Evolutionary conservation across 345 rosid genomes (phyloP), one percentile per base, ranked within the genome.

Genomic region (Pugionium dolabratum): DNA sequence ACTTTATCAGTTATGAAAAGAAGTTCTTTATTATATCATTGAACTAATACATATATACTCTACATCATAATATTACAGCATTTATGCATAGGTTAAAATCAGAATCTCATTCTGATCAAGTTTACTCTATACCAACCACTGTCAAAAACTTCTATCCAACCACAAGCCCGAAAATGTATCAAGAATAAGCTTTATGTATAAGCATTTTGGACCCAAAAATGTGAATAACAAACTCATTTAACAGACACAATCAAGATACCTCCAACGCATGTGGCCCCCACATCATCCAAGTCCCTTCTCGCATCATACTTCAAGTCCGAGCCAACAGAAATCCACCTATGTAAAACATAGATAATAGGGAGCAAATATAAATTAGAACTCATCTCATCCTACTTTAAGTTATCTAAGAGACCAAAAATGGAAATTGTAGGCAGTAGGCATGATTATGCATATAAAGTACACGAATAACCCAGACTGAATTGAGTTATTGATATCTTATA

Each of bases 261-360:
- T 80, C 84, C 89, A 64, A 88, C 47, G 78, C 76, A 79, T 57
- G 83, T 46, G 53, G 99, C 97, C 75, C 97, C 95, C 47, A 93
- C 89, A 62, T 93, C 99, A 79, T 90, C 99, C 83, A 93, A 81
- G 80, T 93, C 99, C 78, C 99, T 90, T 78, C 99, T 90, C 40
- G 99, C 85, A 70, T 93, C 99, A 47, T 76, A 90, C 75, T 93
- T 93, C 58, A 93, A 79, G 90, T 93, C 99, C 61, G 97, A 93
- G 79, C 97, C 99, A 80, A 90, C 77, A 62, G 99, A 93, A 78
- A 93, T 90, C 99, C 99, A 93, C 85, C 98, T 93, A 77, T 39
- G 59, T 61, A 79, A 18, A 18, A 70, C 58, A 54, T 28, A 66
- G 53, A 39, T 18, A 44, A 45, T 18, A 33, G 70, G 56, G 26